Evolutionary conservation across 208 protist genomes (phyloP), one percentile per base, ranked within the genome.

Genomic region (Acanthamoeba polyphaga): DNA sequence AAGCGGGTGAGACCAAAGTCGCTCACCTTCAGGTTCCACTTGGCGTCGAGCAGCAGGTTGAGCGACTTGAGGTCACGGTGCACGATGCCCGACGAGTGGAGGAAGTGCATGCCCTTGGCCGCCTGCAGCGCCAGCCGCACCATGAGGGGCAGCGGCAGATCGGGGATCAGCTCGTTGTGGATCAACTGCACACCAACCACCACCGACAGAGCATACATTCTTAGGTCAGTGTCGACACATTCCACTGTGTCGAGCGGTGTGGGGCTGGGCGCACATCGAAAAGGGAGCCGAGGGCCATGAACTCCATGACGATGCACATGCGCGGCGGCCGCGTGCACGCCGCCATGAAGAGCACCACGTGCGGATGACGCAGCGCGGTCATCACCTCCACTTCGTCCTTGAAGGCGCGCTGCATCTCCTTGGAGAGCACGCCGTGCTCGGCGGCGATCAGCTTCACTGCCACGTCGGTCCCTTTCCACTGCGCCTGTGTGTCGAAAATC

Each of bases 21-120:
- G 13, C 58, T 72, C 60, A 91, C 84, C 5, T 72, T 70, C 19
- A 68, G 27, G 72, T 91, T 58, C 68, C 76, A 87, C 34, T 80
- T 87, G 78, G 5, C 12, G 49, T 70, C 68, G 27, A 96, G 80
- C 32, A 96, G 70, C n/a, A 96, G 76, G 72, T 96, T 96, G 34
- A 70, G 87, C 32, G 70, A 70, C 62, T 96, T 96, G 64, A 96
- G 78, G 70, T 96, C 95, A 8, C 95, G 12, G 62, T 96, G 95
- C 17, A 96, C 64, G 43, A 96, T 66, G n/a, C 84, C 84, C 80
- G 70, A 85, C 15, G 66, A 66, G 84, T 96, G 95, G 7, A 96
- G 84, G 85, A 88, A 96, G 34, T 94, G 58, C 53, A 96, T 80
- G 53, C 95, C 95, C 78, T 87, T 87, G 49, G 78, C 78, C 38